A percentile compares a stretch with the other conserved stretches of the same genome.
phyloP scores from a whole-genome alignment of 257 asterid species.

The Oldenlandia corymbosa region DNA sequence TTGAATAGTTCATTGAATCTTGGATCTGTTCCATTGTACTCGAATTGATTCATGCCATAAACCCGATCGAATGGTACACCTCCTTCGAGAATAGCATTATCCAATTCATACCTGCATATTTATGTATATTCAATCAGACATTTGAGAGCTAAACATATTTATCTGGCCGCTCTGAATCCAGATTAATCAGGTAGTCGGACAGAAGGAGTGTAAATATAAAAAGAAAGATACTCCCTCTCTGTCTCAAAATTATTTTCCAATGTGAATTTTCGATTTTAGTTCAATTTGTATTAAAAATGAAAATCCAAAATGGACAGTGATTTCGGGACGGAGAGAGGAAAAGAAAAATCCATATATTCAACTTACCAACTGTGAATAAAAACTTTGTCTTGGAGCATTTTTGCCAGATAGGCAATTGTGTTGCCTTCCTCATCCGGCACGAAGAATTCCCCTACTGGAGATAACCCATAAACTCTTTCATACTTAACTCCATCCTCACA shows the following conservation, averaged over 20 bases:
- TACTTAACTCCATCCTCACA: neutral
- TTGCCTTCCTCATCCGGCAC: neutral
- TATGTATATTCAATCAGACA: no score
- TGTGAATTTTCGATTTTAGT: no score
- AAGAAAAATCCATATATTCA: no score
- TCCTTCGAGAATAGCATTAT: constrained; percentile 28
- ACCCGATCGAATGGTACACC: constrained; percentile 24
- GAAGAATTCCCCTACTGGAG: constrained; percentile 13
- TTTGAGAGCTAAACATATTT: no score
- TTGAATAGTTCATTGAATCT: constrained; percentile 2
- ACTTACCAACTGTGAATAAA: constrained; percentile 2
- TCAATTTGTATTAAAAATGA: no score
- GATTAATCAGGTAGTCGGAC: no score
- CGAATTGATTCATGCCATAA: constrained; percentile 15
- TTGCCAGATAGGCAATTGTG: neutral
- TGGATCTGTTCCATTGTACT: constrained; percentile 1
- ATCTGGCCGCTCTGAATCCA: no score
- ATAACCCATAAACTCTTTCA: constrained; percentile 20
- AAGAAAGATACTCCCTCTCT: no score
- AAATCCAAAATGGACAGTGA: no score
- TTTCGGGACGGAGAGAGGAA: no score
- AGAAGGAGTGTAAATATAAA: no score
- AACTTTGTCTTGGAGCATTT: neutral
- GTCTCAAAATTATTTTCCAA: no score
- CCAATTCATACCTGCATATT: constrained; percentile 21